Evolutionary conservation across 2,329 filamentous ascomycete genomes (phyloP).

Genomic region (Fulvia fulva): DNA sequence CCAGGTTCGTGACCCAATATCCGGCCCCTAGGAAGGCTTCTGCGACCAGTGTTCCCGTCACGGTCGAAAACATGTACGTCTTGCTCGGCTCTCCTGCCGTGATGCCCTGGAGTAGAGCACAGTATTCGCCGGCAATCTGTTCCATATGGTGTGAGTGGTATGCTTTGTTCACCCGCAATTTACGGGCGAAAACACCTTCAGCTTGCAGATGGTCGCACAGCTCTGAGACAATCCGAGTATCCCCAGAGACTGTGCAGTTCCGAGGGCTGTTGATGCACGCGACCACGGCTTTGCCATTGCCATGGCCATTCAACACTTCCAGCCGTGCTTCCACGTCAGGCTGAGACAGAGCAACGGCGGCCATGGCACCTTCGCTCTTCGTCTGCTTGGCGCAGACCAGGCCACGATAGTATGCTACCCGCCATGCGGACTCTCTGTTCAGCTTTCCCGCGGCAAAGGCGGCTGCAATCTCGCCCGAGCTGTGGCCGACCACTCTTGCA

Average conservation of each 20-base stretch:
- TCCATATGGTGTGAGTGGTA: constrained; percentile 42
- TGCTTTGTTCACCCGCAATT: constrained; percentile 40
- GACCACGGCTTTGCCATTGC: constrained; percentile 24
- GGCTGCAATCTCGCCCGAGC: constrained; percentile 31
- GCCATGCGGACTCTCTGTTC: constrained; percentile 14
- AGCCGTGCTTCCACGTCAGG: constrained; percentile 25
- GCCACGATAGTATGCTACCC: constrained; percentile 21
- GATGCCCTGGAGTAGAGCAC: background rate
- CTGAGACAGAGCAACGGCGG: constrained; percentile 28
- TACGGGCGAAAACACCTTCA: constrained; percentile 36
- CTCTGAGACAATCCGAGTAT: constrained; percentile 35
- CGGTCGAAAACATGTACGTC: constrained; percentile 6
- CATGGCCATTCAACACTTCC: constrained; percentile 13
- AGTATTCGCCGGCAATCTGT: background rate
- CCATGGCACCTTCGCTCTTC: constrained; percentile 29
- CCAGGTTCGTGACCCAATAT: constrained; percentile 13
- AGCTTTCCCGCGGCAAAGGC: constrained; percentile 29
- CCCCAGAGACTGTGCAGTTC: constrained; percentile 46
- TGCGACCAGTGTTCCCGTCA: constrained; percentile 1
- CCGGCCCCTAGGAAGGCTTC: background rate
- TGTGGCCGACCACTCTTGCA: constrained; percentile 30
- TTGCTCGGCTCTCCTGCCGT: background rate
- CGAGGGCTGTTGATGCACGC: constrained; percentile 40
- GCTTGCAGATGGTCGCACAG: constrained; percentile 32
- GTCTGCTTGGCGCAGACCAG: constrained; percentile 6